These are phyloP conservation scores for Heliosperma pusillum DNA, from an alignment of 148 eudicot genomes.

Conservation along the genomic window DNA sequence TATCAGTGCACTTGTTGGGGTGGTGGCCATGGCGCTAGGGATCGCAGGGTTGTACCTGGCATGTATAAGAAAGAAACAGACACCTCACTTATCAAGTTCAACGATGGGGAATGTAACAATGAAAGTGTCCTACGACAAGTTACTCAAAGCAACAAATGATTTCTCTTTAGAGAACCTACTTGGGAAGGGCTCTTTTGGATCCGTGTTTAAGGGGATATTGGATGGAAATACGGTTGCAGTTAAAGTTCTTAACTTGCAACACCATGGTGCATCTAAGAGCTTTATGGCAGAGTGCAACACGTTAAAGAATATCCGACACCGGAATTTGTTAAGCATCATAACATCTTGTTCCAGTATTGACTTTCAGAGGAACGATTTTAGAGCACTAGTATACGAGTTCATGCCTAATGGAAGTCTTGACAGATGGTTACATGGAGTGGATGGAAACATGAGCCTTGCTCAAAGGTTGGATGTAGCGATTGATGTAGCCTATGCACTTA, in stretches of 20 bases:
- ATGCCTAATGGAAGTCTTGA: neutral
- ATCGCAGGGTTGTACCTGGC: neutral
- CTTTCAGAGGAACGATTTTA: constrained; percentile 13
- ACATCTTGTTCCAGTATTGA: constrained; percentile 37
- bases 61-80: constrained; percentile 1
- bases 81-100: neutral
- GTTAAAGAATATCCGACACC: constrained; percentile 27
- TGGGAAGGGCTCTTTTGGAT: constrained; percentile 21
- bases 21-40: neutral
- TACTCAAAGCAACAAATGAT: neutral
- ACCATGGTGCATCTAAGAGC: constrained; percentile 16
- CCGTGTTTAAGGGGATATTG: too few relatives aligned
- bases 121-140: neutral
- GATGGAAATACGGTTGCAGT: constrained; percentile 23
- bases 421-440: constrained; percentile 13
- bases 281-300: constrained; percentile 18
- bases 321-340: constrained; percentile 24
- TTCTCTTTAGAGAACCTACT: constrained; percentile 18
- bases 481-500: constrained; percentile 30
- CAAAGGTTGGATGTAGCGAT: constrained; percentile 11
- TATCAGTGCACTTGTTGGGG: constrained; percentile 2
- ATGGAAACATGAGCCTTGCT: constrained; percentile 11
- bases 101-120: neutral
- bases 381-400: neutral
- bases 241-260: constrained; percentile 35